Percentiles rank a stretch among this genome's conserved stretches.
phyloP scores from a whole-genome alignment of 2,329 filamentous ascomycete genomes.

The Paecilomyces formosus region DNA sequence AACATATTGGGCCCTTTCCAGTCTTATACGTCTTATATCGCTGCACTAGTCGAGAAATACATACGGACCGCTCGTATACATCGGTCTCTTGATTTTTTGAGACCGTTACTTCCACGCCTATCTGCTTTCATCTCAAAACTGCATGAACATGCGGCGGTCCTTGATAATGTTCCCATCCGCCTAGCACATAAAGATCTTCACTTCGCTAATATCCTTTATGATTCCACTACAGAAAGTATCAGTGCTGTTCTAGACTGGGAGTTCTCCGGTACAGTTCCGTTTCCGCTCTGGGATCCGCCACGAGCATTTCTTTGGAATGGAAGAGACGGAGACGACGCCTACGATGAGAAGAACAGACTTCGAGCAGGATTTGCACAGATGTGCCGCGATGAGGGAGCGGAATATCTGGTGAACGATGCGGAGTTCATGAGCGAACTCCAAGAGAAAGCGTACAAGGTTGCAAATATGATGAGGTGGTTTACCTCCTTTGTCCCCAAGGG shows the following conservation, averaged over 20 bases:
- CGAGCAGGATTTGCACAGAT: conserved; percentile 16
- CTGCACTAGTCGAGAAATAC: conserved; percentile 16
- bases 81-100: conserved; percentile 15
- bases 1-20: conserved; percentile 10
- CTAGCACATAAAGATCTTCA: conserved; percentile 34
- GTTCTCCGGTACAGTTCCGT: conserved; percentile 29
- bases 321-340: conserved; percentile 9
- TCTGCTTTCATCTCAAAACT: conserved; percentile 11
- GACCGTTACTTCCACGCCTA: conserved; percentile 20
- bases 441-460: conserved; percentile 19
- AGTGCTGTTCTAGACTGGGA: conserved; percentile 33
- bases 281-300: conserved; percentile 27
- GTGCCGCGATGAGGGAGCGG: conserved; percentile 10
- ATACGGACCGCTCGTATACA: conserved; percentile 20
- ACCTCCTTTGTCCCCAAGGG: conserved; percentile 20
- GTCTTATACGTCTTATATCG: conserved; percentile 19
- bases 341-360: conserved; percentile 16
- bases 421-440: conserved; percentile 9
- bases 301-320: conserved; percentile 30
- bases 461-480: conserved; percentile 20
- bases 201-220: conserved; percentile 30
- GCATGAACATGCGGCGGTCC: conserved; percentile 1
- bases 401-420: conserved; percentile 7
- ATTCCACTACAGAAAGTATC: conserved; percentile 15
- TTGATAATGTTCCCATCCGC: conserved; percentile 14